Conservation (phyloP, 495 filamentous ascomycete species). For the Penicillium canariense region DNA sequence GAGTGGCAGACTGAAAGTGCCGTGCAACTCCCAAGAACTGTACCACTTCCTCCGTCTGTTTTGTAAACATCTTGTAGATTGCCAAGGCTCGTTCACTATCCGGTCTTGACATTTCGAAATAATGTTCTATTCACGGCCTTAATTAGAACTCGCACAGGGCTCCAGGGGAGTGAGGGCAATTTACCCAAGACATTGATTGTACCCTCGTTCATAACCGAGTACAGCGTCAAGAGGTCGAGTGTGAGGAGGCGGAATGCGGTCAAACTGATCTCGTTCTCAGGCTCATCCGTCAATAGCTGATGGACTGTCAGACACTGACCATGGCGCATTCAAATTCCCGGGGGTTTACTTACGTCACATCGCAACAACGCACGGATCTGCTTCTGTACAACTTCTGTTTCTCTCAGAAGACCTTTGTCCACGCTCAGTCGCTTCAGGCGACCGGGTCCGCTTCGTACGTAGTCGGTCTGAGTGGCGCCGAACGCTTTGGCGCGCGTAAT, state of each 20-base stretch:
- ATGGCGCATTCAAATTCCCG: background rate
- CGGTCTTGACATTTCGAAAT: slow-evolving; percentile 94
- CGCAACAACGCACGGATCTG: slow-evolving; percentile 83
- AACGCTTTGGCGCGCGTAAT: slow-evolving; percentile 78
- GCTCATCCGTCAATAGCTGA: slow-evolving; percentile 83
- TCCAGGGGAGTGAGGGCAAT: slow-evolving; percentile 12
- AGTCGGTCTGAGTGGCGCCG: slow-evolving; percentile 81
- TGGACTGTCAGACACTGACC: slow-evolving; percentile 28
- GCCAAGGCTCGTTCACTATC: slow-evolving; percentile 89
- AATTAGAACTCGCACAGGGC: slow-evolving; percentile 13
- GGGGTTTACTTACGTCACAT: slow-evolving; percentile 73
- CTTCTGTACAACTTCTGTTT: slow-evolving; percentile 87
- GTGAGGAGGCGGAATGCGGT: slow-evolving; percentile 93
- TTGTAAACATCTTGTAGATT: slow-evolving; percentile 91
- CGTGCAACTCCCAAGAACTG: slow-evolving; percentile 83
- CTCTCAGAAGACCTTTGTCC: slow-evolving; percentile 88
- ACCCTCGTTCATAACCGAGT: slow-evolving; percentile 94
- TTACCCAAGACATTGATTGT: slow-evolving; percentile 96
- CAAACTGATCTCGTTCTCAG: slow-evolving; percentile 96
- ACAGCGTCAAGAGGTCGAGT: slow-evolving; percentile 84
- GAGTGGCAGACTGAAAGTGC: slow-evolving; percentile 85
- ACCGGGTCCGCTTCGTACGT: slow-evolving; percentile 78
- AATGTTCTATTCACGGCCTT: slow-evolving; percentile 65
- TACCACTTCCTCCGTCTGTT: slow-evolving; percentile 89
- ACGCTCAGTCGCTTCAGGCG: slow-evolving; percentile 82